Percentiles rank a stretch among this genome's conserved stretches.
Evolutionary conservation across 352 stramenopile species (phyloP).

Genomic region (Phytophthora constricta): DNA sequence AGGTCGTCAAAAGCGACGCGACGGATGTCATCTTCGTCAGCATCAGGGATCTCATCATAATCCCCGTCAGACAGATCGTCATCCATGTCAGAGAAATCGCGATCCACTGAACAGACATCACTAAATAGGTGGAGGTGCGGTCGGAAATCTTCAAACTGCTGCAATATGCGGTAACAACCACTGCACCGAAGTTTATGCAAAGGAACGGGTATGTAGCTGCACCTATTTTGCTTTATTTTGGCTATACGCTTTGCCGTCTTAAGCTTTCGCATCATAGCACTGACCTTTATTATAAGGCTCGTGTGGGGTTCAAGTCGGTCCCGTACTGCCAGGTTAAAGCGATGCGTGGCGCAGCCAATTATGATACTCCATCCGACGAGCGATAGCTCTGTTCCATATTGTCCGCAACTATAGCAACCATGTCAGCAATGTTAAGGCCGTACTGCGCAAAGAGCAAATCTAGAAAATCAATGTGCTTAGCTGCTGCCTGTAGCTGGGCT

Average conservation of each 20-base stretch:
- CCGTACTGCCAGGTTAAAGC: constrained; percentile 15
- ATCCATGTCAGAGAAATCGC: not conserved
- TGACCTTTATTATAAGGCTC: constrained; percentile 5
- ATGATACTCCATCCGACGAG: not conserved
- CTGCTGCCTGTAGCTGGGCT: no score
- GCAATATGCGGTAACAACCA: constrained; percentile 6
- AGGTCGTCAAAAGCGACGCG: not conserved
- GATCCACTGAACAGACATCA: constrained; percentile 3
- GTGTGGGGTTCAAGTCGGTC: not conserved
- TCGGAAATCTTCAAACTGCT: constrained; percentile 9
- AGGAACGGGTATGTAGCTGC: not conserved
- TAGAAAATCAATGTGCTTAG: not conserved
- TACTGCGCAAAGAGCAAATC: not conserved
- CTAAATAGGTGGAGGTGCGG: constrained; percentile 7
- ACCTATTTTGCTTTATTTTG: not conserved
- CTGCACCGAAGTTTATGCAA: constrained; percentile 9
- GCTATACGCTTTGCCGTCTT: constrained; percentile 12
- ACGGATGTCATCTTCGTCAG: constrained; percentile 1
- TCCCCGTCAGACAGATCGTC: no score
- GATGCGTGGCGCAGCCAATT: constrained; percentile 9
- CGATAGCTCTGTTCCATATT: constrained; percentile 21
- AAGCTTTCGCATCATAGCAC: not conserved
- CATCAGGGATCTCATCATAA: no score
- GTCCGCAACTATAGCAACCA: constrained; percentile 14
- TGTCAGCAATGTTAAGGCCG: not conserved